Evolutionary conservation across 1,284 basidiomycete species (phyloP), one percentile per base, ranked within the genome.

Genomic region (Vanrija sp.): DNA sequence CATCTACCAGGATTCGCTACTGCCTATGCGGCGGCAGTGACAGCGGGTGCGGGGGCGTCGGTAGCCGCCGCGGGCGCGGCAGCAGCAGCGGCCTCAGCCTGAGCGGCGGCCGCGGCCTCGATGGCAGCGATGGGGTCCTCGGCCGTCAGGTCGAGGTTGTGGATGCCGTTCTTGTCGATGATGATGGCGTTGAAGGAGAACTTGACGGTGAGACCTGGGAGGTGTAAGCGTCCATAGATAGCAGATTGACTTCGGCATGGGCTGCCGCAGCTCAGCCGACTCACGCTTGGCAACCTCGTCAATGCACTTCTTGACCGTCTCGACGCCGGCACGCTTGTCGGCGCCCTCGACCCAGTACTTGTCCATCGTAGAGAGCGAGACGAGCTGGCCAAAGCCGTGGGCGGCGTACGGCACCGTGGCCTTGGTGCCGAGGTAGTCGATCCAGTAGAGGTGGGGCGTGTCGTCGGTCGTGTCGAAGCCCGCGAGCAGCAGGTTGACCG

Each of bases 341-440:
- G 72, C 71, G 10, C 65, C 68, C 43, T 71, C 68, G 45, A 69
- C 69, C 75, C 75, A 77, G 61, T 74, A 93, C 85, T 88, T 81
- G 71, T 98, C 95, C 59, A 98, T 82, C 67, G 94, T 89, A 82
- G 87, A 86, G 65, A 98, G 79, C 19, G 85, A 87, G 73, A 98
- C 95, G 77, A 94, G 95, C 56, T 87, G 84, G 37, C 92, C 95
- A 71, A 98, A 94, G 2, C 95, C 96, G 72, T 98, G 95, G 0
- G 93, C 93, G 7, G 86, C 94, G 72, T 94, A 98, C 0, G 94
- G 93, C 6, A 98, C 88, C 47, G 85, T 46, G 9, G 54, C 57
- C 51, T 55, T 59, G 19, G 54, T 59, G 51, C 57, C 54, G 19
- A 59, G 57, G 53, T 59, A 55, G 53, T 59, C 57, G 53, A 54